A percentile compares a stretch with the other conserved stretches of the same genome.
These are phyloP conservation scores for Botrytis medusae DNA, from an alignment of 2,329 filamentous ascomycete genomes.

Conservation along the genomic window DNA sequence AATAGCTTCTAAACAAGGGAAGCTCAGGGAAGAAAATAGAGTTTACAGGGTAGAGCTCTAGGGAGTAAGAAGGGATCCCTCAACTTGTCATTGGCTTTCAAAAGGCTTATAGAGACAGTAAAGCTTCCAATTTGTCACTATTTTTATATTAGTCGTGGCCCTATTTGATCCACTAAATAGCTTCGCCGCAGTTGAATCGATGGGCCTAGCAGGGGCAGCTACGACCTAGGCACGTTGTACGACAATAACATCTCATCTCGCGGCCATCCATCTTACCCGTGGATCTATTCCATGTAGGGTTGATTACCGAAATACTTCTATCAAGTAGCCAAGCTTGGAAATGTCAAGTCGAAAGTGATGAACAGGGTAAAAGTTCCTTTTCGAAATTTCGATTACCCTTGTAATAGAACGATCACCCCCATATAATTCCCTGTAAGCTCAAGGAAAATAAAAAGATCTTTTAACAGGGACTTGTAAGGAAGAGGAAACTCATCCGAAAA, in stretches of 20 bases:
- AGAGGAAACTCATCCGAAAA: constrained; percentile 12
- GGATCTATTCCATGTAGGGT: constrained; percentile 11
- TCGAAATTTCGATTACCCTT: constrained; percentile 16
- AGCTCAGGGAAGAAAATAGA: constrained; percentile 5
- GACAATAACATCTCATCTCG: constrained; percentile 18
- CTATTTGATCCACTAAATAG: constrained; percentile 15
- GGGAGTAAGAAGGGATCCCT: constrained; percentile 6
- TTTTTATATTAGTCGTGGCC: constrained; percentile 19
- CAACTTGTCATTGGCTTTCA: constrained; percentile 4
- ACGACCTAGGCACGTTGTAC: constrained; percentile 12
- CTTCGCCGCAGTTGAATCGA: constrained; percentile 17
- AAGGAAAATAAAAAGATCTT: constrained; percentile 20
- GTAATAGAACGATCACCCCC: constrained; percentile 18
- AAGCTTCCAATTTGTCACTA: constrained; percentile 19
- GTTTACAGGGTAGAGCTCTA: constrained; percentile 10
- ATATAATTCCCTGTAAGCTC: constrained; percentile 16
- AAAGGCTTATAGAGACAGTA: constrained; percentile 1
- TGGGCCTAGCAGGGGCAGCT: constrained; percentile 4
- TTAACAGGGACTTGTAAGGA: constrained; percentile 1
- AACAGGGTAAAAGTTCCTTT: constrained; percentile 4
- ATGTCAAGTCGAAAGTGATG: background rate
- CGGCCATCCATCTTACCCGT: constrained; percentile 16
- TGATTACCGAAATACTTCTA: constrained; percentile 15
- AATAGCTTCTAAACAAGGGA: constrained; percentile 5
- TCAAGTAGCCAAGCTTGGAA: background rate